A percentile compares a stretch with the other conserved stretches of the same genome.
phyloP scores from a whole-genome alignment of 306 rosid species.

The Erythrophleum fordii region DNA sequence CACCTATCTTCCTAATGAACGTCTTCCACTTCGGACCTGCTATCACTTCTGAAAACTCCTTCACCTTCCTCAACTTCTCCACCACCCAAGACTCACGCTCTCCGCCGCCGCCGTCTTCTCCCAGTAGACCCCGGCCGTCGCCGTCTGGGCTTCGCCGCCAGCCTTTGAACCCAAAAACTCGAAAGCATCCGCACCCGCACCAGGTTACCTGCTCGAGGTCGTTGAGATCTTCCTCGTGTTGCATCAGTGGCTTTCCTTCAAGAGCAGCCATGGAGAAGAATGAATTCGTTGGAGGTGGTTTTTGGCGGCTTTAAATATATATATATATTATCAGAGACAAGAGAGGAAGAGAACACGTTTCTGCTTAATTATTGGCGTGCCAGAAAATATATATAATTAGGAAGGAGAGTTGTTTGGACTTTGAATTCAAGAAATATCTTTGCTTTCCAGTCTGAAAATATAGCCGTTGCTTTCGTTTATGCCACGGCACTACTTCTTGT shows the following conservation, averaged over 20 bases:
- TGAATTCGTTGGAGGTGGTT: neutral
- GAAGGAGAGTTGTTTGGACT: neutral
- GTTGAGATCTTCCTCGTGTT: constrained; percentile 31
- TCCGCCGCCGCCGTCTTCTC: constrained; percentile 27
- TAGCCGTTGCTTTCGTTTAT: neutral
- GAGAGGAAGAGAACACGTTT: neutral
- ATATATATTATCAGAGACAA: no score
- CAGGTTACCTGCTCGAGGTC: constrained; percentile 42
- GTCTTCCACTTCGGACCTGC: constrained; percentile 86
- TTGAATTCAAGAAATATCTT: neutral
- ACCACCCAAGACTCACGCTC: constrained; percentile 50
- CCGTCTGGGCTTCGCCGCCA: constrained; percentile 33
- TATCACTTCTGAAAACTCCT: constrained; percentile 60
- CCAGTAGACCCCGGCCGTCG: constrained; percentile 35
- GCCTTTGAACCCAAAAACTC: constrained; percentile 29
- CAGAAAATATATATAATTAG: no score
- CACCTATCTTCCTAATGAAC: constrained; percentile 68
- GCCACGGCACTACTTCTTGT: neutral
- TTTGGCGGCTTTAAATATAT: neutral
- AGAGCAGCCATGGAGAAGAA: constrained; percentile 39
- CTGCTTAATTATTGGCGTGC: no score
- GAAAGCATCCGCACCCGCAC: constrained; percentile 61
- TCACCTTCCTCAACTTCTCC: constrained; percentile 51
- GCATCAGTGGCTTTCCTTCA: constrained; percentile 46
- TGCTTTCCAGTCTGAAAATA: neutral